Base-by-base conservation (phyloP, 257 asterid genomes). In the Lantana camara region DNA sequence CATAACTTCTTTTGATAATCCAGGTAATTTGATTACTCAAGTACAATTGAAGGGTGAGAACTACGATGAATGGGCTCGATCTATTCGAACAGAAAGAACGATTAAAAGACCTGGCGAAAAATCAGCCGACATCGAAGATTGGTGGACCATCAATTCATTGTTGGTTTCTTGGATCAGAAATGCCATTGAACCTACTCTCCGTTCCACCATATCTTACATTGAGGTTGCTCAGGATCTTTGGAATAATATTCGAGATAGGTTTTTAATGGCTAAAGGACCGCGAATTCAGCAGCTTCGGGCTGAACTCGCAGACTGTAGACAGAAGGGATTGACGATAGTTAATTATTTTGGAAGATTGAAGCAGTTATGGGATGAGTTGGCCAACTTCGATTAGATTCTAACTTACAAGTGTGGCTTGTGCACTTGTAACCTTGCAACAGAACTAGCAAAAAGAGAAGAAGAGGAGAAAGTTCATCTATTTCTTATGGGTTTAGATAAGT, bases 81-180 rank as follows among this genome's bases (percentile, higher is more conserved):
- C 66, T 0, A 19, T 75, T 0, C 3, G 57, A 3, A 64, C 20
- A 1, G 66, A 67, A 8, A 72, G 78, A 3, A 47, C 68, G 0
- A 14, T 66, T 9, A 14, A 14, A 1, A n/a, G 29, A 4, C 65
- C 65, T 0, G 0, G 32, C 0, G 21, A 50, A 0, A 63, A 59
- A 1, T 49, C 67, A 0, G 0, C 32, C 0, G 45, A 72, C 1
- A 9, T 60, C 1, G 67, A 76, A 27, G 78, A 67, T 9, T 63
- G 70, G 79, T 63, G 68, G 69, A 49, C 6, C 0, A 29, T 66
- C 1, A 63, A 76, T 13, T 71, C 62, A 0, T 49, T 70, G 64
- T 3, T 75, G 37, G 78, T 67, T 0, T 54, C 74, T 3, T 76
- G 66, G 75, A 34, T 77, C 0, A 3, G 9, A 3, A 77, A 63